Conservation (phyloP, 352 stramenopile species). For the Lagenidium giganteum region DNA sequence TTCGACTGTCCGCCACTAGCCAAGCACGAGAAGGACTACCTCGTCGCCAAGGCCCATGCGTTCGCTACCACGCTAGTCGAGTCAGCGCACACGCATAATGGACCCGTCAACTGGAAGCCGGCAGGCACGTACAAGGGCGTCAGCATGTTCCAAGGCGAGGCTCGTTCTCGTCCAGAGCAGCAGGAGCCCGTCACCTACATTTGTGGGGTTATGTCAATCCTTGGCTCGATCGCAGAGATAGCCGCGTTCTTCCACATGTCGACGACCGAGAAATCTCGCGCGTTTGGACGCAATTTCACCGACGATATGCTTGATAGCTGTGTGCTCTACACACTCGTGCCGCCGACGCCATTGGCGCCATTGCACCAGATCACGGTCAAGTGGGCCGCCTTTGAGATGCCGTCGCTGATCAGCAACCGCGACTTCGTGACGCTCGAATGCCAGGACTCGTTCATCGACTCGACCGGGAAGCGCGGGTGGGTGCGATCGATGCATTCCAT, state of each 20-base stretch:
- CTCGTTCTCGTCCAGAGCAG: too few species aligned
- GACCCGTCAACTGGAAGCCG: constrained; percentile 51
- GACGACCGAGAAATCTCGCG: constrained; percentile 39
- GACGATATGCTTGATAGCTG: constrained; percentile 49
- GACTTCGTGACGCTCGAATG: constrained; percentile 75
- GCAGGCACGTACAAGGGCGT: constrained; percentile 46
- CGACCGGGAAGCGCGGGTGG: constrained; percentile 55
- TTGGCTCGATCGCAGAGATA: constrained; percentile 58
- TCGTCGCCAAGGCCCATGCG: too few species aligned
- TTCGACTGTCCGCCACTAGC: too few species aligned
- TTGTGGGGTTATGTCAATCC: constrained; percentile 51
- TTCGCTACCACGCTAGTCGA: too few species aligned
- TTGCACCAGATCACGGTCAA: constrained; percentile 70
- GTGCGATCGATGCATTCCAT: constrained; percentile 69
- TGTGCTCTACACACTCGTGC: constrained; percentile 55
- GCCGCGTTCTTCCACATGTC: constrained; percentile 60
- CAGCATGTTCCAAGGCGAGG: constrained; percentile 59
- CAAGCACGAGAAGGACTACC: too few species aligned
- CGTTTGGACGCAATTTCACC: constrained; percentile 39
- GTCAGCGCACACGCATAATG: too few species aligned
- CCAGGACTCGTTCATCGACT: constrained; percentile 64
- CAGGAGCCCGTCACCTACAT: constrained; percentile 60
- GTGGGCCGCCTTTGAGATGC: constrained; percentile 48
- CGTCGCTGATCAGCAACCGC: constrained; percentile 60
- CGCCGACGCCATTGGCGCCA: constrained; percentile 23